Conservation (phyloP, 192 early-diverging fungal species). For the Piromyces sp. region DNA sequence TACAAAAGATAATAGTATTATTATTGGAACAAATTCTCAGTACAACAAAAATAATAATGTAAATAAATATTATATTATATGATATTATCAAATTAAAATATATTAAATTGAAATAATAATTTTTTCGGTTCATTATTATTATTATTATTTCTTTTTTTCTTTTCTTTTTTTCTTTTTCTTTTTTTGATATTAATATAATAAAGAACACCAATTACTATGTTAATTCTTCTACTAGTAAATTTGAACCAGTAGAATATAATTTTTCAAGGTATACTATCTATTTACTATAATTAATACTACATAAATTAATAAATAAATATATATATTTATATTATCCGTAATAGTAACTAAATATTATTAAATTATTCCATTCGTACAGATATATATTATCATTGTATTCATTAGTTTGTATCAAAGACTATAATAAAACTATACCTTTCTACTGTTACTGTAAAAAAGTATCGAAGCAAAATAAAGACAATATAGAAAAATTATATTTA, state of each 20-base stretch:
- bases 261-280: neutral
- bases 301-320: too few relatives aligned
- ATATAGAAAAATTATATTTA: neutral
- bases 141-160: too few relatives aligned
- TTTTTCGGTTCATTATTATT: too few relatives aligned
- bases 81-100: too few relatives aligned
- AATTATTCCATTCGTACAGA: neutral
- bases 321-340: too few relatives aligned
- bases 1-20: neutral
- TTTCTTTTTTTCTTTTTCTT: too few relatives aligned
- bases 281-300: too few relatives aligned
- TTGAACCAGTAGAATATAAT: neutral
- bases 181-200: too few relatives aligned
- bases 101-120: too few relatives aligned
- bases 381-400: neutral
- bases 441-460: neutral
- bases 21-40: neutral
- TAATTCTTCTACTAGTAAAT: neutral
- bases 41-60: neutral
- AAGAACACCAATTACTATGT: neutral
- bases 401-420: neutral
- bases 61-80: too few relatives aligned
- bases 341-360: too few relatives aligned
- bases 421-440: neutral
- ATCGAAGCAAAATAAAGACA: neutral